These are phyloP conservation scores for Eucalyptus coolabah DNA, from an alignment of 345 rosid genomes.

Conservation along the genomic window DNA sequence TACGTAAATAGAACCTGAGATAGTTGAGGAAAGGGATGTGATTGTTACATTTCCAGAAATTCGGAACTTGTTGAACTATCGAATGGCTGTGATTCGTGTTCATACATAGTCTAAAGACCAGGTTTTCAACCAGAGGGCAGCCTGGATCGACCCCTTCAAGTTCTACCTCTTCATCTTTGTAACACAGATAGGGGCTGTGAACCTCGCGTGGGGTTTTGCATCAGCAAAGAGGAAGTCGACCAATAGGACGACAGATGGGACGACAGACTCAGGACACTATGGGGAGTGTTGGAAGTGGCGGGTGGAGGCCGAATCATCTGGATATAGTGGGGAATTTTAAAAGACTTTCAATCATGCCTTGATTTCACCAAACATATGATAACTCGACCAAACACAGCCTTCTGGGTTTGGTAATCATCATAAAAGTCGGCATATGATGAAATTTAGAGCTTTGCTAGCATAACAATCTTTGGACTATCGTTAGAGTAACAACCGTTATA, in stretches of 20 bases:
- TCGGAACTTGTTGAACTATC: background rate
- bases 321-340: background rate
- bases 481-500: too few relatives aligned
- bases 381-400: background rate
- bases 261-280: background rate
- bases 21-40: background rate
- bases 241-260: background rate
- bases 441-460: background rate
- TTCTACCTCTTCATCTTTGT: background rate
- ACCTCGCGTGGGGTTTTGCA: background rate
- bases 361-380: too few relatives aligned
- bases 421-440: too few relatives aligned
- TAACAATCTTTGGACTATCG: accelerated
- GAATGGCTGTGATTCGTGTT: background rate
- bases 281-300: background rate
- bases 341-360: background rate
- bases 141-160: background rate
- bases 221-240: background rate
- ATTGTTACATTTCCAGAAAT: background rate
- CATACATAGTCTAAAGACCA: background rate
- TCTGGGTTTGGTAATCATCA: accelerated
- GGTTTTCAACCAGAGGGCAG: background rate
- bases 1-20: background rate
- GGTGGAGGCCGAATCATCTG: background rate
- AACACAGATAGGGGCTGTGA: background rate